Base-by-base conservation (phyloP, 2,329 filamentous ascomycete genomes). In the Fusarium pseudonygamai region DNA sequence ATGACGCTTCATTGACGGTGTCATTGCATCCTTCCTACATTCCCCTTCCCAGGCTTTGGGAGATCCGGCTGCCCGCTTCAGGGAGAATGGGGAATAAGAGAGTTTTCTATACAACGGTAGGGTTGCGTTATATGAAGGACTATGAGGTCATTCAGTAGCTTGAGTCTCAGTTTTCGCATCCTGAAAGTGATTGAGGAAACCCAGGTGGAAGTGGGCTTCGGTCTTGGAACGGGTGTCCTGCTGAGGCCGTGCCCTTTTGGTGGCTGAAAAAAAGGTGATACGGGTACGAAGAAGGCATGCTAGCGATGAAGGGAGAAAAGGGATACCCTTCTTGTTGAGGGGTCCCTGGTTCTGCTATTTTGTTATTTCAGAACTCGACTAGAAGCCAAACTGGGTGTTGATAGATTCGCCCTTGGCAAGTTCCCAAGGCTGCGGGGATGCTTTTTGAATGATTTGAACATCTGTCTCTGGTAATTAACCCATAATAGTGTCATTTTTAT, bases 1-100 rank as follows among this genome's bases (percentile, higher is more conserved):
- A 74, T 73, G 59, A 74, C 67, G 71, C 57, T 60, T 57, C 8
- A 59, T 66, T 67, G 53, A 75, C 49, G 55, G 60, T 24, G 50
- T 47, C 53, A 52, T 56, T 58, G 39, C 47, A 42, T 43, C 16
- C 30, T 47, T 58, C 47, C 52, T 67, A 67, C 62, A 59, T 56
- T 32, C 34, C 39, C 34, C 24, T 28, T 22, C 20, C 32, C 24
- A 28, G 24, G 24, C n/a, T 53, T 28, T 28, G 24, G 20, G 30
- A 14, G 34, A 22, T 36, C 32, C 32, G 32, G 14, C 45, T 22
- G 20, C 22, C 45, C 45, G 26, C 45, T 20, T 53, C 24, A 36
- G 24, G 30, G 13, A 49, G 28, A 50, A 55, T 52, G 22, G 32
- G 18, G n/a, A 22, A 24, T 39, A 13, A 36, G 34, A 32, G 32